Base-by-base conservation (phyloP, 192 early-diverging fungal species). In the Coemansia sp. region DNA sequence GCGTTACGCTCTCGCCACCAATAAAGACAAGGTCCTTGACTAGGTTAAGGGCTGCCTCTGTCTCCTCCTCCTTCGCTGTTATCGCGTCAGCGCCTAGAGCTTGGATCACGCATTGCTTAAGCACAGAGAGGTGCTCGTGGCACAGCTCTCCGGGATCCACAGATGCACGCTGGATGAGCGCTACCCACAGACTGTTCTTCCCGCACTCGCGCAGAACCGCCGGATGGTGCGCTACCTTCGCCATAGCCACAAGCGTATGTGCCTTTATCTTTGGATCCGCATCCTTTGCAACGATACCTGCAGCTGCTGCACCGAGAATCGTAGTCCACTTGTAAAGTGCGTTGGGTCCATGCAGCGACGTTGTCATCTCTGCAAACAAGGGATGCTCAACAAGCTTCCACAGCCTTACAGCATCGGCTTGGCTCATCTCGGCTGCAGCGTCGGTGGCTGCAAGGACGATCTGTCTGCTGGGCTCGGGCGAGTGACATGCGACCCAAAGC, bases 151-250 rank as follows among this genome's bases (percentile, higher is more conserved):
- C 86, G 23, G 91, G 91, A 63, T 92, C 85, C 20, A 89, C 74
- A n/a, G 84, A 77, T 15, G 89, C 81, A 15, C 90, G 84, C 79
- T 91, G 93, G 62, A 90, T 86, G 31, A 96, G 84, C 12, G 87
- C 76, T 60, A 97, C 89, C 95, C 95, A 97, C 59, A 90, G 79
- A 58, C 95, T 92, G 45, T 84, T 81, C 45, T 88, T 85, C 12
- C 84, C 81, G 23, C 82, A 80, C 16, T 59, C 57, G 26, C 37
- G 53, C 12, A 21, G 7, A 0, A 61, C 65, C 7, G 64, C 71
- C 13, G 70, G 68, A 25, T 77, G 70, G 62, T 74, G 68, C 49
- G 70, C 65, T 5, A 89, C 87, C 40, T 90, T 37, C 16, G 86
- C 79, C 57, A 88, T 66, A 1, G 85, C 68, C 53, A 87, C 74